A percentile compares a stretch with the other conserved stretches of the same genome.
phyloP scores from a whole-genome alignment of 176 grass and related monocot species.

The Ensete ventricosum region DNA sequence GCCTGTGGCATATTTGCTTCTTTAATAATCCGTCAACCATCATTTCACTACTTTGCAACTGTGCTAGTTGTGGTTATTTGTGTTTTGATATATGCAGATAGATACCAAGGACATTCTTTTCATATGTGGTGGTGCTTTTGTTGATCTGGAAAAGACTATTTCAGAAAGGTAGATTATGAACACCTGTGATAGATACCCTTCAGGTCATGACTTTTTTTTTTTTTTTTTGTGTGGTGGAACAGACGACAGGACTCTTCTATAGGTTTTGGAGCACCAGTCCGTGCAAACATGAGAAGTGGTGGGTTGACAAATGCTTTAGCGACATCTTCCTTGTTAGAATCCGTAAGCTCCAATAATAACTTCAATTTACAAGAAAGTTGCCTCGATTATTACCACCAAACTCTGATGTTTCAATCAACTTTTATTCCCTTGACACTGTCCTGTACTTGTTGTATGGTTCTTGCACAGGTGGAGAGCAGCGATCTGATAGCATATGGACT shows the following conservation, averaged over 20 bases:
- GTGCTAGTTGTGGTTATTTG: not conserved
- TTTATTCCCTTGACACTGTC: not conserved
- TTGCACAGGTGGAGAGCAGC: slow-evolving; percentile 80
- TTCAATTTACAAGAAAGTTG: not conserved
- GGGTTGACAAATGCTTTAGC: slow-evolving; percentile 41
- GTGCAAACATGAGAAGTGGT: slow-evolving; percentile 53
- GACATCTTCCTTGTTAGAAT: slow-evolving; percentile 57
- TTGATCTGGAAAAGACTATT: slow-evolving; percentile 73
- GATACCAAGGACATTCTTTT: slow-evolving; percentile 83
- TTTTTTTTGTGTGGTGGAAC: not conserved
- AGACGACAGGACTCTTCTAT: slow-evolving; percentile 76
- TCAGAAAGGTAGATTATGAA: slow-evolving; percentile 49
- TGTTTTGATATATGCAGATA: slow-evolving; percentile 39
- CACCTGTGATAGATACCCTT: slow-evolving; percentile 14
- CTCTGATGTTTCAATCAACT: not conserved
- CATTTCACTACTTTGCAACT: not conserved
- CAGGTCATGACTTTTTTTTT: not conserved
- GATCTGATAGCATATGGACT: slow-evolving; percentile 96
- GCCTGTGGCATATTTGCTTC: too few relatives aligned
- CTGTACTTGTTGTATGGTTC: not conserved
- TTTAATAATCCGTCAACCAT: not conserved
- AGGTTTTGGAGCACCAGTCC: slow-evolving; percentile 56
- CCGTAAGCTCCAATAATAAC: slow-evolving; percentile 36
- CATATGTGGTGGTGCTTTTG: slow-evolving; percentile 67
- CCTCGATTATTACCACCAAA: not conserved